A percentile compares a stretch with the other conserved stretches of the same genome.
phyloP scores from a whole-genome alignment of 1,139 yeast species.

The Sugiyamaella japonica region DNA sequence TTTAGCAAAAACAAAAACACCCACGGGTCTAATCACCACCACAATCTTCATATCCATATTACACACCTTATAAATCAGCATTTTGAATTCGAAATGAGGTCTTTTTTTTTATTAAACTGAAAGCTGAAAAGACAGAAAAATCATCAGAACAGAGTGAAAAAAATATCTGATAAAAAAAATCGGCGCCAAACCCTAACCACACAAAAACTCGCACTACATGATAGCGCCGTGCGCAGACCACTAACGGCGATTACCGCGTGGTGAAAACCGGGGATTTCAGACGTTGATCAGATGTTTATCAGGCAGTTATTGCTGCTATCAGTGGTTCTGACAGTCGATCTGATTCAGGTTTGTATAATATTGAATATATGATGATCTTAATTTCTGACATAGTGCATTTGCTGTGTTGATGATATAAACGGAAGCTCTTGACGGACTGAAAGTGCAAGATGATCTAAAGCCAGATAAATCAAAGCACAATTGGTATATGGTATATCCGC shows the following conservation, averaged over 20 bases:
- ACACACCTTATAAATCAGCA: constrained; percentile 39
- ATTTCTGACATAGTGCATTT: too few species aligned
- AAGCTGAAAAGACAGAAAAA: background rate
- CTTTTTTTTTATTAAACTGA: background rate
- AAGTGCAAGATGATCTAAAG: too few species aligned
- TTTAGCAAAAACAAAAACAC: too few species aligned
- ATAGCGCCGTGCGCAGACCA: background rate
- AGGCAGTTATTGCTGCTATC: too few species aligned
- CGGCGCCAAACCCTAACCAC: background rate
- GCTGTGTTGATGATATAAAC: too few species aligned
- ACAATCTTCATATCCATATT: constrained; percentile 15
- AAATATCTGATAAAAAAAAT: background rate
- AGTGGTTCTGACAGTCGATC: too few species aligned
- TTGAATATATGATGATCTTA: too few species aligned
- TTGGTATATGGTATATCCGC: too few species aligned
- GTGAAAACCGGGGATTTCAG: background rate
- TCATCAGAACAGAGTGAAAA: constrained; percentile 13
- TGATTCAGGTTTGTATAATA: too few species aligned
- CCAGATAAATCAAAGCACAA: too few species aligned
- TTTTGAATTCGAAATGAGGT: constrained; percentile 23
- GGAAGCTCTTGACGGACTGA: too few species aligned
- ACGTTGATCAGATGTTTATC: background rate
- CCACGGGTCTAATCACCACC: background rate
- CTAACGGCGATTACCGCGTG: background rate
- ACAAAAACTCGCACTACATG: background rate